Evolutionary conservation across 1,284 basidiomycete genomes (phyloP), one percentile per base, ranked within the genome.

Genomic region (Irpex lacteus): DNA sequence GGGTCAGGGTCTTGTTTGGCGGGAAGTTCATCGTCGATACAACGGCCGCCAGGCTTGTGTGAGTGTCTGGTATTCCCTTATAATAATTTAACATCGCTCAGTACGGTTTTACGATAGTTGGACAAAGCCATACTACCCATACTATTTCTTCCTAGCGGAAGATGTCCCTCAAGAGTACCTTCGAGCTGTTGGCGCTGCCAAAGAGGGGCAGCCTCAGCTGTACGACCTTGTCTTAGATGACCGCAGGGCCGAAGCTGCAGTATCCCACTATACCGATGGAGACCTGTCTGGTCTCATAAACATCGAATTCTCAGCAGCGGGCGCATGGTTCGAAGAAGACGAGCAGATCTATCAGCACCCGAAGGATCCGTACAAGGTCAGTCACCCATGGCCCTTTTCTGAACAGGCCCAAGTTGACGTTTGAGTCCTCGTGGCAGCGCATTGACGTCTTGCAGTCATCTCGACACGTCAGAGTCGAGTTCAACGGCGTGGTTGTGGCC

Each of bases 291-390:
- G 82, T 0, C 75, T 88, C 32, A 73, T 84, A 37, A 83, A 80
- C 62, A 71, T 90, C 64, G 71, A 73, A 13, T 87, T 87, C 63
- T 72, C 72, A 18, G 79, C 80, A 13, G 80, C 82, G 71, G 86
- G 88, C 66, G 81, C 82, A 1, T 89, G 87, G 87, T 86, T 89
- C 62, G 87, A 89, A 74, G 88, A 89, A 67, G 87, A 88, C 53
- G 85, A 89, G 62, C 72, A 83, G 65, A 81, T 88, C 40, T 85
- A 80, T 63, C 77, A 80, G 2, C 87, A 90, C 67, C 84, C 86
- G 5, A 88, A 85, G 68, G 86, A 90, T 70, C 87, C 87, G 0
- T 89, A 88, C 75, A 89, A 89, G 80, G 87, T 87, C 26, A 8
- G 18, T 38, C 34, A 5, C 8, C 15, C 11, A 15, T 15, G 40